Evolutionary conservation across 2,329 filamentous ascomycete species (phyloP), one percentile per base, ranked within the genome.

Genomic region (Curvularia spicifera): DNA sequence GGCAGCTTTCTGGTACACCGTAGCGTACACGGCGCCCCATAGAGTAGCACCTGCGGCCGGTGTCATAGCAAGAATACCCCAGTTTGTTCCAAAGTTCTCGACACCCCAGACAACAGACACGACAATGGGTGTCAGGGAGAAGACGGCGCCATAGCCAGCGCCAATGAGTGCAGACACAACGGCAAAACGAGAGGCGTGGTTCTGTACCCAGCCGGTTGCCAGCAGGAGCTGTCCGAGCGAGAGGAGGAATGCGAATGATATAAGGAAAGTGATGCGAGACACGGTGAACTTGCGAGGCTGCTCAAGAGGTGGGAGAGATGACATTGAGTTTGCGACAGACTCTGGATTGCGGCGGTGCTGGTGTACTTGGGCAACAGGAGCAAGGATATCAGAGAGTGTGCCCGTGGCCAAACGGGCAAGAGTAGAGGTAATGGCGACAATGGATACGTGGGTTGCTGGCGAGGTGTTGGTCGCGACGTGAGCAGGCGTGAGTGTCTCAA

Each of bases 81-180:
- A 99, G 70, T 99, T 98, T 0, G 95, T 99, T 57, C 92, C 95
- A 74, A 99, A 98, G 75, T 98, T 99, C 80, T 98, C 93, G 0
- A 97, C 93, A 26, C 95, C 95, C 95, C 95, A 99, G 45, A 99
- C 94, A 9, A 97, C 93, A n/a, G 89, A 92, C 67, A 97, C 90
- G 56, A 98, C 91, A 64, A 98, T 93, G 2, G 95, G 95, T 0
- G 91, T 90, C 5, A 98, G 84, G 47, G 87, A 90, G 80, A 98
- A 99, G 22, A 93, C 87, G 31, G 93, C 93, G 44, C 95, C 95
- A 73, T 99, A 98, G 44, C 95, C 95, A 1, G 93, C 89, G 6
- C 95, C 95, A 6, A 99, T 87, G 1, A 93, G 83, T 0, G 89
- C 86, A 0, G 92, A 96, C 8, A 96, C 90, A 47, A 94, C 78